phyloP scores from a whole-genome alignment of 805 yeast genomes.

The Wickerhamiella cacticola region DNA sequence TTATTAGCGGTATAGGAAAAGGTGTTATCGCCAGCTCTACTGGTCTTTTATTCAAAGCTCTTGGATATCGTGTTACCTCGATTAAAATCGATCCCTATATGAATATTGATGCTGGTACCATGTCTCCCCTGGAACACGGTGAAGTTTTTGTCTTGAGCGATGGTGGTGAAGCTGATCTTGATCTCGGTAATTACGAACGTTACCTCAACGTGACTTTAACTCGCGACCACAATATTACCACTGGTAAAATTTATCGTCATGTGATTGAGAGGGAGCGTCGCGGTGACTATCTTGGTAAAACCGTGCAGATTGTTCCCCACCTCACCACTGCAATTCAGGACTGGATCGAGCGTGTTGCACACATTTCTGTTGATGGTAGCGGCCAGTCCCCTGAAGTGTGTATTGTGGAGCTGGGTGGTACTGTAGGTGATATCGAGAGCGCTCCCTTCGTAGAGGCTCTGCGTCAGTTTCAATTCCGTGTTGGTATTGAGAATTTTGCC shows the following conservation, averaged over 20 bases:
- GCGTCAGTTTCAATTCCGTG: conserved; percentile 97
- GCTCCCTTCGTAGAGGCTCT: conserved; percentile 99
- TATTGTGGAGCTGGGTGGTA: conserved; percentile 96
- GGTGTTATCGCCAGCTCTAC: conserved; percentile 96
- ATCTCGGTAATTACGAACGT: conserved; percentile 95
- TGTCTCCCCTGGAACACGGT: conserved; percentile 99
- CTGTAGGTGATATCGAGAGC: conserved; percentile 97
- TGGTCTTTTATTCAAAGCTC: conserved; percentile 83
- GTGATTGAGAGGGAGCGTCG: conserved; percentile 90
- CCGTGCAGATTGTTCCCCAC: conserved; percentile 99
- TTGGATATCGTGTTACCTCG: conserved; percentile 90
- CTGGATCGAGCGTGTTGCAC: conserved; percentile 92
- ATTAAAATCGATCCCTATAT: conserved; percentile 98
- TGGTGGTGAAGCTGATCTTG: conserved; percentile 98
- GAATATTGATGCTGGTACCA: conserved; percentile 99
- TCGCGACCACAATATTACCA: conserved; percentile 89
- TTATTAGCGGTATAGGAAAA: conserved; percentile 97
- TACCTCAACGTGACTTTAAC: conserved; percentile 89
- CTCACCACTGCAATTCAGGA: conserved; percentile 95
- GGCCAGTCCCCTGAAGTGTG: conserved; percentile 91
- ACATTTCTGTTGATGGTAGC: conserved; percentile 79
- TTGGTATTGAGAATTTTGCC: conserved; percentile 87
- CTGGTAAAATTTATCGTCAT: conserved; percentile 91
- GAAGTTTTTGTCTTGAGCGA: conserved; percentile 96
- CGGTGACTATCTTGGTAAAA: conserved; percentile 95